A percentile compares a stretch with the other conserved stretches of the same genome.
Evolutionary conservation across 2,329 filamentous ascomycete genomes (phyloP).

Genomic region (Phyllosticta citrichinensis): DNA sequence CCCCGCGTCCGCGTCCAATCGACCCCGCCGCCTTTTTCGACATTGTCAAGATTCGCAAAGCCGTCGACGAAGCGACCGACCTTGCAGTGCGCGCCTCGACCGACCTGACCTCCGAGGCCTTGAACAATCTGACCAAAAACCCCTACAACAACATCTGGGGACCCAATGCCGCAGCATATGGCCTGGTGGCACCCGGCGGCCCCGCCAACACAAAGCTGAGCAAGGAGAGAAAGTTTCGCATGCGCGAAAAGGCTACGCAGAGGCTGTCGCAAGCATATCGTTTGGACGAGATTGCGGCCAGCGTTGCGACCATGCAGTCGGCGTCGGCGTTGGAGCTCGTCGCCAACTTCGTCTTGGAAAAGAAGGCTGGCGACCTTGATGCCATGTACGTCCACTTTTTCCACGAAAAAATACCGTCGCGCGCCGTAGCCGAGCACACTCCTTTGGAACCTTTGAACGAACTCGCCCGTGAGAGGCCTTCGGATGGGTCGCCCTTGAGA

Average conservation of each 20-base stretch:
- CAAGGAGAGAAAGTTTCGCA: conserved; percentile 64
- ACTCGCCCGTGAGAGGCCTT: conserved; percentile 54
- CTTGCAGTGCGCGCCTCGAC: conserved; percentile 69
- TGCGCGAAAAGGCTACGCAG: conserved; percentile 70
- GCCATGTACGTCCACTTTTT: conserved; percentile 89
- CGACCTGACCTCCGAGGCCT: conserved; percentile 55
- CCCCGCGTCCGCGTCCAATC: conserved; percentile 64
- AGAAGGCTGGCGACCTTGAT: conserved; percentile 57
- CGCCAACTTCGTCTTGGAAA: conserved; percentile 60
- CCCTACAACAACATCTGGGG: conserved; percentile 41
- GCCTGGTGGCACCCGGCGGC: conserved; percentile 46
- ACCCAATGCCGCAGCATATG: conserved; percentile 40
- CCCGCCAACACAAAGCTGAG: conserved; percentile 52
- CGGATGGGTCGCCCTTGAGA: conserved; percentile 56
- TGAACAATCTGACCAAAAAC: conserved; percentile 45
- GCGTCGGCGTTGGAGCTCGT: conserved; percentile 69
- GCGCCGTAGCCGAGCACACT: conserved; percentile 63
- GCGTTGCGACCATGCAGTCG: conserved; percentile 74
- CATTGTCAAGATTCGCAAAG: conserved; percentile 67
- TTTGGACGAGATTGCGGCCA: conserved; percentile 73
- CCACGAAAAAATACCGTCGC: conserved; percentile 76
- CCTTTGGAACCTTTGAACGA: conserved; percentile 56
- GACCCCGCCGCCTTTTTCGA: conserved; percentile 77
- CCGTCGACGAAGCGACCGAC: conserved; percentile 71
- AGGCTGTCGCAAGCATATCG: conserved; percentile 69